phyloP scores from a whole-genome alignment of 2,329 filamentous ascomycete species.

The Aspergillus versicolor region DNA sequence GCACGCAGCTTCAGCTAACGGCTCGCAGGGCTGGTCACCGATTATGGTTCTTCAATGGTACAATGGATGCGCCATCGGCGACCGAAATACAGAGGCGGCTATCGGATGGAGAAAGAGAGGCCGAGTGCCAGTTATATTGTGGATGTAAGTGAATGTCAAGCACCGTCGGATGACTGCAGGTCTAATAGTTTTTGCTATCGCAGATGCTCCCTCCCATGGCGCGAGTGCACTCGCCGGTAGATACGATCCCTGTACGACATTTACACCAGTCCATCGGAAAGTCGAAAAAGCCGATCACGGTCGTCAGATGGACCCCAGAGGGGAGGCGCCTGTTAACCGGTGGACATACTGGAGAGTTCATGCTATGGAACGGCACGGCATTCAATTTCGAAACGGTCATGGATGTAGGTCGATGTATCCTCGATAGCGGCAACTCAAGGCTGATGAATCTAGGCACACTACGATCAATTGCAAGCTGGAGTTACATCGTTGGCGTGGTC shows the following conservation, averaged over 20 bases:
- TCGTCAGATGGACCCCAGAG: conserved; percentile 96
- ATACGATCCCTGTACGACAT: conserved; percentile 90
- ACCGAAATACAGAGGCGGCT: conserved; percentile 70
- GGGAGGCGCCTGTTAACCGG: conserved; percentile 87
- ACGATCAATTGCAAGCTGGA: conserved; percentile 52
- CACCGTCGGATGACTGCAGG: not conserved
- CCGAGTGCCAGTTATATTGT: conserved; percentile 88
- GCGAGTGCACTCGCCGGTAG: conserved; percentile 70
- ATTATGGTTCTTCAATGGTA: conserved; percentile 85
- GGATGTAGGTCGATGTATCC: conserved; percentile 56
- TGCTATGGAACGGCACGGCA: conserved; percentile 95
- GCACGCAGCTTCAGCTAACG: conserved; percentile 16
- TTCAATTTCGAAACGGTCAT: conserved; percentile 99
- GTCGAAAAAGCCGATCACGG: conserved; percentile 94
- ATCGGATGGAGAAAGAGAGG: conserved; percentile 73
- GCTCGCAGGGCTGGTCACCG: conserved; percentile 75
- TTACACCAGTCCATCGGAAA: conserved; percentile 98
- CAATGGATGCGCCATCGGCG: conserved; percentile 87
- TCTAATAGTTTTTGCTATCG: conserved; percentile 5
- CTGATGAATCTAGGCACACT: conserved; percentile 63
- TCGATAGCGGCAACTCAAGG: not conserved
- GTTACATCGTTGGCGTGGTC: conserved; percentile 65
- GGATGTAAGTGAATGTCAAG: conserved; percentile 62
- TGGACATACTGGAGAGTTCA: conserved; percentile 96
- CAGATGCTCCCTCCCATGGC: conserved; percentile 86